A percentile compares a stretch with the other conserved stretches of the same genome.
Evolutionary conservation across 2,329 filamentous ascomycete genomes (phyloP).

Genomic region (Aspergillus pseudotamarii): DNA sequence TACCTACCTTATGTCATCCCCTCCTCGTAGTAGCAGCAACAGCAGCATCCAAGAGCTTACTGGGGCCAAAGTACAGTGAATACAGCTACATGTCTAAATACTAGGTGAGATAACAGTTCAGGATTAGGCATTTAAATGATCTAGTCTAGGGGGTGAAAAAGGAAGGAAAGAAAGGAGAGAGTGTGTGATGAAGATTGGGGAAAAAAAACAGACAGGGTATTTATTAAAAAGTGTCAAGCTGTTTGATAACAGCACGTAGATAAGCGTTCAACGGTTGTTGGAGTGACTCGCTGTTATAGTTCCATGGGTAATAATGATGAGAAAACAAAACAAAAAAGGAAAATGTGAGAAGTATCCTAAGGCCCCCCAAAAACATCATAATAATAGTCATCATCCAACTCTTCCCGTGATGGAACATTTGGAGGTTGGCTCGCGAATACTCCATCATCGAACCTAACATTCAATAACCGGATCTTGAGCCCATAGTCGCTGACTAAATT

Average conservation of each 20-base stretch:
- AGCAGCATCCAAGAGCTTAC: no score
- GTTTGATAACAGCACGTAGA: neutral
- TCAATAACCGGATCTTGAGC: conserved; percentile 87
- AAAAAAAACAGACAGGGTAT: neutral
- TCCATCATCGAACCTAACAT: conserved; percentile 84
- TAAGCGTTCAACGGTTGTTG: neutral
- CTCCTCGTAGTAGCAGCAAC: no score
- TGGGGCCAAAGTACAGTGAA: no score
- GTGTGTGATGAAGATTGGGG: neutral
- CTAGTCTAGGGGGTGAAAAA: no score
- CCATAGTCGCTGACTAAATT: conserved; percentile 86
- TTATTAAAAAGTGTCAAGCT: neutral
- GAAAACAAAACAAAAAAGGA: conserved; percentile 1
- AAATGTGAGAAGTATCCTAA: conserved; percentile 13
- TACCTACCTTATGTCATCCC: neutral
- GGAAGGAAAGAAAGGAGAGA: no score
- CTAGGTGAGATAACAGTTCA: no score
- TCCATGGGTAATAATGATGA: neutral
- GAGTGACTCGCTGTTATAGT: neutral
- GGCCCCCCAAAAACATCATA: conserved; percentile 69
- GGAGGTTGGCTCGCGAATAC: conserved; percentile 70
- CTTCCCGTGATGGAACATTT: conserved; percentile 77
- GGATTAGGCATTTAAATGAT: neutral
- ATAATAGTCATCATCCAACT: conserved; percentile 89
- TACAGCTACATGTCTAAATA: no score